Evolutionary conservation across 768 basidiomycete genomes (phyloP).

Genomic region (Boletus rubropictus): DNA sequence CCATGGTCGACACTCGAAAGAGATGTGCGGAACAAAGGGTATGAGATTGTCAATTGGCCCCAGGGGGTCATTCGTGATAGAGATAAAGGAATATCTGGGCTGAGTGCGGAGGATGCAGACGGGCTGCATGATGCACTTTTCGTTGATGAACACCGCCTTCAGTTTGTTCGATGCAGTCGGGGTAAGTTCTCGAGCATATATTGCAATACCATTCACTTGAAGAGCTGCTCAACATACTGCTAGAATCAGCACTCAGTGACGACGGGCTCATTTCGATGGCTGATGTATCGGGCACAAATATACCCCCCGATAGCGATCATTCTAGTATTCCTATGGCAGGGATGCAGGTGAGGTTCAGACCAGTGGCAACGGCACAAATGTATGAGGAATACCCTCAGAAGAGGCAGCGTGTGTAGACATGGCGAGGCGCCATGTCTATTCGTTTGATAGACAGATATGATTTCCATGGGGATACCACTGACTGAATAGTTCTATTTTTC

Average conservation of each 20-base stretch:
- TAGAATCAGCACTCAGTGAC: background rate
- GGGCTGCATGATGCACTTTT: slow-evolving; percentile 9
- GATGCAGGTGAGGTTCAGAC: background rate
- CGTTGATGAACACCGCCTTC: background rate
- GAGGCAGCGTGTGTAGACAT: too few relatives aligned
- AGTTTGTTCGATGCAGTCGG: background rate
- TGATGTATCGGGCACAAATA: background rate
- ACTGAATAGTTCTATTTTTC: too few relatives aligned
- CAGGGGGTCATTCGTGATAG: background rate
- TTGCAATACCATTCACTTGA: too few relatives aligned
- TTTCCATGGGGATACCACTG: too few relatives aligned
- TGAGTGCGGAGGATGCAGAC: slow-evolving; percentile 4
- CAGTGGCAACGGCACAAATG: background rate
- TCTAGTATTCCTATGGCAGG: too few relatives aligned
- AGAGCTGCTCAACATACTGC: background rate
- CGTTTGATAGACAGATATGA: too few relatives aligned
- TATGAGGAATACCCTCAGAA: too few relatives aligned
- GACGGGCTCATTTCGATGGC: accelerated
- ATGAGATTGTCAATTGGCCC: slow-evolving; percentile 8
- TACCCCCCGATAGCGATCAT: background rate
- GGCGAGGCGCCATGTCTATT: too few relatives aligned
- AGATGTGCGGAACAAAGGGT: slow-evolving; percentile 2
- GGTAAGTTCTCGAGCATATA: background rate
- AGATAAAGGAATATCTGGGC: slow-evolving; percentile 2
- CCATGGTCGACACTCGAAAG: slow-evolving; percentile 13